phyloP scores from a whole-genome alignment of 768 basidiomycete genomes.

The Lactarius hatsudake region DNA sequence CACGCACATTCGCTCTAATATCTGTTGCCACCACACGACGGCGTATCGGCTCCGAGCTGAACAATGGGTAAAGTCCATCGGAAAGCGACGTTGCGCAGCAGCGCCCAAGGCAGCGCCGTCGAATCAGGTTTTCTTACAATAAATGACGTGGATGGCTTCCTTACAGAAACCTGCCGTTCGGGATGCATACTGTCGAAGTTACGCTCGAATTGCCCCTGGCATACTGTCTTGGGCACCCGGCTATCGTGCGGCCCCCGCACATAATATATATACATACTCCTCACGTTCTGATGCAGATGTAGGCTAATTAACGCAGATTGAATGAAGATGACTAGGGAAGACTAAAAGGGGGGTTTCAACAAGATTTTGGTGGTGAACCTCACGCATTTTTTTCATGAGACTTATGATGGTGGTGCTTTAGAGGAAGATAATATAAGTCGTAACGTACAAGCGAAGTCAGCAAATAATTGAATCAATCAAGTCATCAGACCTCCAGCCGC shows the following conservation, averaged over 20 bases:
- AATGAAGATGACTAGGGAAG: not conserved
- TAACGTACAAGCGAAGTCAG: not conserved
- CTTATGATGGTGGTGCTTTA: not conserved
- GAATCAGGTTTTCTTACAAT: not conserved
- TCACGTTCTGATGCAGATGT: not conserved
- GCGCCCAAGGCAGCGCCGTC: not conserved
- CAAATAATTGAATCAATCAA: not conserved
- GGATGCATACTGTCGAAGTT: too few relatives aligned
- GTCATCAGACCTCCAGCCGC: not conserved
- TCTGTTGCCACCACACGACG: not conserved
- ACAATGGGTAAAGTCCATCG: not conserved
- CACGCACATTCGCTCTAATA: not conserved
- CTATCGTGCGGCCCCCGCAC: not conserved
- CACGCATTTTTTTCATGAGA: not conserved
- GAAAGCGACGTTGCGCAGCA: not conserved
- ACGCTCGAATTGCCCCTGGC: not conserved
- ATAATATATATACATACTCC: not conserved
- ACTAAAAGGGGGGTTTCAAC: not conserved
- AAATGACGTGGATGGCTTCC: too few relatives aligned
- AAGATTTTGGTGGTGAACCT: not conserved
- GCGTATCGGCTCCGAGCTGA: not conserved
- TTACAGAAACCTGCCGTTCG: too few relatives aligned
- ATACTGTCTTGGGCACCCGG: not conserved
- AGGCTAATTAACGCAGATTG: not conserved
- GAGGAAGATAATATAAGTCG: too few relatives aligned